Percentiles rank a stretch among this genome's conserved stretches.
These are phyloP conservation scores for Lactarius tabidus DNA, from an alignment of 768 basidiomycete species.

Conservation along the genomic window DNA sequence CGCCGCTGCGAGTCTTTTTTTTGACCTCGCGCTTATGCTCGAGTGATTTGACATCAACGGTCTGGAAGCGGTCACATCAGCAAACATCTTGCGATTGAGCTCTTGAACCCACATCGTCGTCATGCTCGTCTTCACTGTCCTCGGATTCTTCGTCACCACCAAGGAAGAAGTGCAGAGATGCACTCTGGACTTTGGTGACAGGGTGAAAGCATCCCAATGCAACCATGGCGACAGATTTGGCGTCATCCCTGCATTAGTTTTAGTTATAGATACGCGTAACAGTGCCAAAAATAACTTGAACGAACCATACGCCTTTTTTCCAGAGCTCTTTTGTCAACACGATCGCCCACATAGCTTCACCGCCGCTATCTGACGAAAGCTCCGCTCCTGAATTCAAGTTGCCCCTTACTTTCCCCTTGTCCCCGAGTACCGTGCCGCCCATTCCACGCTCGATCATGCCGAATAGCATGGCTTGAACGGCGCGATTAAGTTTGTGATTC, in stretches of 20 bases:
- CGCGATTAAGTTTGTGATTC: conserved; percentile 94
- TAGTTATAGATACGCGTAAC: background rate
- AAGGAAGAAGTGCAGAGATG: conserved; percentile 96
- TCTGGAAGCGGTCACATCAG: conserved; percentile 6
- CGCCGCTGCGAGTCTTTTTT: conserved; percentile 83
- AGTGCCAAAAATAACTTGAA: conserved; percentile 5
- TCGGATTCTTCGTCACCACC: conserved; percentile 75
- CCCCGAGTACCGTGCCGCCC: conserved; percentile 72
- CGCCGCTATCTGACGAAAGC: conserved; percentile 46
- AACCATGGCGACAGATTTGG: conserved; percentile 89
- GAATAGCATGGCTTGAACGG: conserved; percentile 94
- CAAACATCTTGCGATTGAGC: conserved; percentile 18
- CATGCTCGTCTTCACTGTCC: conserved; percentile 62
- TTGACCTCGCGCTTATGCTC: conserved; percentile 89
- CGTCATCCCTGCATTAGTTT: conserved; percentile 60
- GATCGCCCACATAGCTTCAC: conserved; percentile 98
- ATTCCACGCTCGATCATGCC: conserved; percentile 93
- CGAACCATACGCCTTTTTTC: conserved; percentile 86
- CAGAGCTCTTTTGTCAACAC: conserved; percentile 91
- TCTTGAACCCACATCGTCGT: conserved; percentile 44
- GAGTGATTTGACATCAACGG: conserved; percentile 68
- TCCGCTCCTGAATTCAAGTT: conserved; percentile 38
- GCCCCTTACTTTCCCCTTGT: conserved; percentile 72
- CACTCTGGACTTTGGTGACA: conserved; percentile 88
- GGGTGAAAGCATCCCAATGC: conserved; percentile 93